Conservation (phyloP, 2,329 filamentous ascomycete genomes). For the Tolypocladium tropicale region DNA sequence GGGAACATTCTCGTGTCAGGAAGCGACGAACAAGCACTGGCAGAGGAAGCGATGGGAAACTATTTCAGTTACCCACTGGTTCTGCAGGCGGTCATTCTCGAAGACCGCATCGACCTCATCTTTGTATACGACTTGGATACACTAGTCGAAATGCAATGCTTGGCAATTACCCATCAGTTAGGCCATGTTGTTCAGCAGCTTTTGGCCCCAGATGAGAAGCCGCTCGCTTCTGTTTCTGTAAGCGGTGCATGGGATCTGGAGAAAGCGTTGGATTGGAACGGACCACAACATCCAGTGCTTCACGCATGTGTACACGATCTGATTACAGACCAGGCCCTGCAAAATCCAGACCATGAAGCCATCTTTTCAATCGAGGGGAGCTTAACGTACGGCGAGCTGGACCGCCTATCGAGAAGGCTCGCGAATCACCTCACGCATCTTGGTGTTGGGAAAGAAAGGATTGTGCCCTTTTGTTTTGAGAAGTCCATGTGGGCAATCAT, state of each 20-base stretch:
- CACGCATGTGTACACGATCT: conserved; percentile 28
- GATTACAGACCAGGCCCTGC: conserved; percentile 23
- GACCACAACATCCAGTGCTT: background rate
- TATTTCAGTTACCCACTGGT: conserved; percentile 8
- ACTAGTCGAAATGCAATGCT: background rate
- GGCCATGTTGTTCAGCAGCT: conserved; percentile 1
- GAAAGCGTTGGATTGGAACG: background rate
- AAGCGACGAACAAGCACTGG: background rate
- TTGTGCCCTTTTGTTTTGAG: conserved; percentile 7
- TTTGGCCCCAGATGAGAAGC: background rate
- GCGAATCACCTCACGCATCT: conserved; percentile 20
- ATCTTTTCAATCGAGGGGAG: conserved; percentile 32
- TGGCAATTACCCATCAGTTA: conserved; percentile 2
- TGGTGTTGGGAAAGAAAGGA: background rate
- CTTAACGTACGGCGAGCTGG: conserved; percentile 29
- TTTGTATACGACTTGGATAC: conserved; percentile 3
- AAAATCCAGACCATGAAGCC: conserved; percentile 21
- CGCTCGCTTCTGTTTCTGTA: background rate
- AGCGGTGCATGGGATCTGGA: background rate
- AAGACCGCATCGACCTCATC: background rate
- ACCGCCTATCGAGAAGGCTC: conserved; percentile 25
- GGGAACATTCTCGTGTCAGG: background rate
- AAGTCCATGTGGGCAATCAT: conserved; percentile 6
- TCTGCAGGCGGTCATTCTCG: background rate
- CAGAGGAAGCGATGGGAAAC: conserved; percentile 6